Base-by-base conservation (phyloP, 2,329 filamentous ascomycete species). In the Cryphonectria carpinicola region DNA sequence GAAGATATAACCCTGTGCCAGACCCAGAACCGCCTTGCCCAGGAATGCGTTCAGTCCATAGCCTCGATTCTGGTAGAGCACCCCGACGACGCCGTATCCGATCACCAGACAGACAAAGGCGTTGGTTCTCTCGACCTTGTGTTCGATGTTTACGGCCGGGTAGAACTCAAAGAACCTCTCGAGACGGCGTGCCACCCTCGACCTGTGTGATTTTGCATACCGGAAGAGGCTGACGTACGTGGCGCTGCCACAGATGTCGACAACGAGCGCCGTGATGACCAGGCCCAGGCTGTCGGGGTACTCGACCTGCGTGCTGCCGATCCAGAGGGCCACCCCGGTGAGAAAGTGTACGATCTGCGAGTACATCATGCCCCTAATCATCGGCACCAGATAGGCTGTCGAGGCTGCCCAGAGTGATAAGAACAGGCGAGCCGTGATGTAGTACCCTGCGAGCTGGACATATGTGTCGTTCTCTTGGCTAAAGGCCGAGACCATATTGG, bases 61-160 rank as follows among this genome's bases (percentile, higher is more conserved):
- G 1, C 82, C 82, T 13, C 82, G 81, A 72, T 84, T 89, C 74
- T 90, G 88, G 76, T 88, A 90, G 56, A 90, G 80, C 49, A 90
- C 81, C 0, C 86, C 88, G 39, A 91, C 84, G 35, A 91, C 88
- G 1, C 85, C 88, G 74, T 90, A 90, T 22, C 89, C 89, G 74
- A 91, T 87, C 1, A 92, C 88, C 3, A 91, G 80, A 0, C 88
- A 87, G 0, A 91, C 87, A 75, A 91, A 92, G 0, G 89, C 89
- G 70, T 87, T 88, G 41, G 87, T 91, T 8, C 89, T 82, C 77
- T 91, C 89, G 5, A 89, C 87, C 68, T 87, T 85, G 77, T 92
- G 89, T 78, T 91, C 89, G 73, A 91, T 91, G 74, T 90, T 91
- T 63, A 88, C 81, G 0, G 87, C 88, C 2, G 88, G 89, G 67